These are phyloP conservation scores for Graphiopsis chlorocephala DNA, from an alignment of 2,329 filamentous ascomycete genomes.

Conservation along the genomic window DNA sequence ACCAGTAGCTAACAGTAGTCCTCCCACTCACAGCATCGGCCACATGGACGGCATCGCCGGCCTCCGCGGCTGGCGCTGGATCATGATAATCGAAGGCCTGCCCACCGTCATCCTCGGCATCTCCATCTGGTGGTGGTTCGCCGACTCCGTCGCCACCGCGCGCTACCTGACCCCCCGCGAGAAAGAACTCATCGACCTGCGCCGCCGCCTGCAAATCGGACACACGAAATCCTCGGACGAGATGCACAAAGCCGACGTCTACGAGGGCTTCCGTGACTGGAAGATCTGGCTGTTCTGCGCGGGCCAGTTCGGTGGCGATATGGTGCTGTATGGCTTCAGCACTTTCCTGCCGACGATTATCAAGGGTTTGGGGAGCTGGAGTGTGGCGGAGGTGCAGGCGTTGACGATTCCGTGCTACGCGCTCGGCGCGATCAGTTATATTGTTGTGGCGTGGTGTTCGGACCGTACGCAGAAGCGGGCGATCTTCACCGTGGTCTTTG, in stretches of 20 bases:
- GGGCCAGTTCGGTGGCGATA: conserved; percentile 70
- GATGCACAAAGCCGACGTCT: conserved; percentile 62
- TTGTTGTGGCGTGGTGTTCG: conserved; percentile 63
- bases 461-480: conserved; percentile 66
- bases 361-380: conserved; percentile 59
- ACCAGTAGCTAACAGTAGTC: background rate
- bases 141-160: conserved; percentile 64
- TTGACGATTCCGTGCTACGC: conserved; percentile 77
- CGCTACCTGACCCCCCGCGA: conserved; percentile 61
- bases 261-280: conserved; percentile 68
- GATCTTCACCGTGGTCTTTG: conserved; percentile 62
- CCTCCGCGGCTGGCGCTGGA: conserved; percentile 66
- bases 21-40: conserved; percentile 48
- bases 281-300: conserved; percentile 69
- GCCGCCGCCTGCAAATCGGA: conserved; percentile 50
- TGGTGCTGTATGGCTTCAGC: conserved; percentile 74
- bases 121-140: conserved; percentile 40
- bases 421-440: conserved; percentile 67
- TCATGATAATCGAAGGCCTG: conserved; percentile 50
- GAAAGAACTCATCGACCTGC: conserved; percentile 54
- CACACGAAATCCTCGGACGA: conserved; percentile 39
- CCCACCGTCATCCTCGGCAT: conserved; percentile 15
- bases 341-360: conserved; percentile 81
- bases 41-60: conserved; percentile 66
- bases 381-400: conserved; percentile 65